Conservation (phyloP, 2,329 filamentous ascomycete genomes). For the Alternaria sp. region DNA sequence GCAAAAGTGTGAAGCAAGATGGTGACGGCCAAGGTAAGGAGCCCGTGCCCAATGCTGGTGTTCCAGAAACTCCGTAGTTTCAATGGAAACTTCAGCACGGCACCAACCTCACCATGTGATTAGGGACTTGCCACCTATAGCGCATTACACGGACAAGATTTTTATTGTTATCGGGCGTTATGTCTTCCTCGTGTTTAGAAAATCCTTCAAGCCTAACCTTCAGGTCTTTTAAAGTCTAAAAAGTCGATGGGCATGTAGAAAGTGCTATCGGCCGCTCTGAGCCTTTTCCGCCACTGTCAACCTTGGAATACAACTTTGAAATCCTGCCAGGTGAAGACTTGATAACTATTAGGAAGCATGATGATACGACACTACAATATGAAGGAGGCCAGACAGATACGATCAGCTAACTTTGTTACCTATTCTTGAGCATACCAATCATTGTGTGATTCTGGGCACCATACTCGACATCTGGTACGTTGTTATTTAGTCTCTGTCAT, state of each 20-base stretch:
- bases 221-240: not conserved
- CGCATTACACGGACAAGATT: not conserved
- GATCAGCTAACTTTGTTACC: not conserved
- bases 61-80: slow-evolving; percentile 23
- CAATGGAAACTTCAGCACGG: slow-evolving; percentile 17
- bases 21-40: slow-evolving; percentile 15
- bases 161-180: not conserved
- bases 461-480: not conserved
- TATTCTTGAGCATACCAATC: not conserved
- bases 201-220: not conserved
- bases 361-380: not conserved
- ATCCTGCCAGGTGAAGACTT: not conserved
- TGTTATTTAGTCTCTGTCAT: not conserved
- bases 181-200: not conserved
- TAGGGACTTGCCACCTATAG: slow-evolving; percentile 4
- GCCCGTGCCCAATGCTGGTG: slow-evolving; percentile 17
- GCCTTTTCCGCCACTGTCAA: not conserved
- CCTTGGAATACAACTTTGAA: not conserved
- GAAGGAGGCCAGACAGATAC: not conserved
- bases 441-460: not conserved
- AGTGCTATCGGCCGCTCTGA: not conserved
- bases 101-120: slow-evolving; percentile 16
- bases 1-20: slow-evolving; percentile 10
- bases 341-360: not conserved
- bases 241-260: not conserved